These are phyloP conservation scores for Leccinum sublutescens DNA, from an alignment of 768 basidiomycete genomes.

Conservation along the genomic window DNA sequence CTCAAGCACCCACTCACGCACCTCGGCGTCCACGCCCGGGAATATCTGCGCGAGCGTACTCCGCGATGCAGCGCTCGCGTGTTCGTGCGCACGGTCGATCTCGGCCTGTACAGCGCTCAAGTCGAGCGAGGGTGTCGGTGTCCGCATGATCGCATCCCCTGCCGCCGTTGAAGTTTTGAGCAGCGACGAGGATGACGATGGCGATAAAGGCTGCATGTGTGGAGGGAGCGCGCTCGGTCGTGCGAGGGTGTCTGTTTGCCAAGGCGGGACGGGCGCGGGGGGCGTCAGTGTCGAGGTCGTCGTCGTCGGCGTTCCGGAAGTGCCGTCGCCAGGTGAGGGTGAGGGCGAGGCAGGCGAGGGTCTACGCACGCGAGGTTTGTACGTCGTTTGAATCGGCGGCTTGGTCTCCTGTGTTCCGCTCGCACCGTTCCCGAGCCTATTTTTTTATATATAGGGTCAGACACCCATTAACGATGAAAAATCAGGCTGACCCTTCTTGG, in stretches of 20 bases:
- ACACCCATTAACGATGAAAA: not conserved
- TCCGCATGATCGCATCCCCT: constrained; percentile 48
- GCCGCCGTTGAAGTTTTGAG: constrained; percentile 34
- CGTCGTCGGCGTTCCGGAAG: constrained; percentile 31
- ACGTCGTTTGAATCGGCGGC: constrained; percentile 59
- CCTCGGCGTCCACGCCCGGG: constrained; percentile 76
- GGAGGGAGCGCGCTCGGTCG: constrained; percentile 25
- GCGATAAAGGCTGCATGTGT: constrained; percentile 21
- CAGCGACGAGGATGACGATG: not conserved
- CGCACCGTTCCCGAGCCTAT: constrained; percentile 35
- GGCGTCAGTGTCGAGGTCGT: constrained; percentile 1
- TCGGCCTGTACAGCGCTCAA: constrained; percentile 67
- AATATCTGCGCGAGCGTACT: constrained; percentile 88
- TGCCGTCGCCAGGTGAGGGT: constrained; percentile 29
- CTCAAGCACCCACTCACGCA: constrained; percentile 87
- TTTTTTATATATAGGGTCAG: not conserved
- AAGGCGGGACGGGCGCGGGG: constrained; percentile 7
- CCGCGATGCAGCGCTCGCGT: constrained; percentile 66
- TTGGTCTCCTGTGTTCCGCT: constrained; percentile 35
- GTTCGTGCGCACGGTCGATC: constrained; percentile 75
- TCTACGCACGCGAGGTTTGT: constrained; percentile 68
- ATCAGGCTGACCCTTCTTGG: constrained; percentile 34
- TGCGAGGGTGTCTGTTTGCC: not conserved
- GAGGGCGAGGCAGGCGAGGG: constrained; percentile 42
- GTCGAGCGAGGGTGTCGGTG: constrained; percentile 70